Evolutionary conservation across 768 basidiomycete genomes (phyloP), one percentile per base, ranked within the genome.

Genomic region (Kwoniella pini): DNA sequence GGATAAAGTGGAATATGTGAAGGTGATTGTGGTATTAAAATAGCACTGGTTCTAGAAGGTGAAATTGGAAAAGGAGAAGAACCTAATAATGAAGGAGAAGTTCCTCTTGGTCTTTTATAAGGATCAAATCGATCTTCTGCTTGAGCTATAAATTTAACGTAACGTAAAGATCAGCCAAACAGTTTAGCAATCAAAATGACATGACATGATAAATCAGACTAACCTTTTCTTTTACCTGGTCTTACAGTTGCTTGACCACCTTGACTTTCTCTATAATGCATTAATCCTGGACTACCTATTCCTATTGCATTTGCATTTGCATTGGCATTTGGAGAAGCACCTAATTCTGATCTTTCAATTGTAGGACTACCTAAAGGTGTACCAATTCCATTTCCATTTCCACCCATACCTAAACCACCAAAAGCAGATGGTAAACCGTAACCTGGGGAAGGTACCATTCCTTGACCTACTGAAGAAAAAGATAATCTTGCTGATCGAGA

Each of bases 151-250:
- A 15, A 38, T 30, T 13, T n/a, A n/a, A 11, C 42, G 36, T 21
- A 0, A 56, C 2, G 11, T 21, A 51, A 0, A 21, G 6, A 12
- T 64, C 52, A 56, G 40, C 63, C 19, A 24, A 24, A 24, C 10
- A 12, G 9, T 24, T 46, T 43, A 10, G 10, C 5, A 24, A 46
- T 46, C 19, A 4, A 36, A 27, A 19, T 22, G 21, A 26, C 30
- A 19, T 42, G 6, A 39, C 17, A 5, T 10, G 24, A 43, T 24
- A 24, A 45, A 21, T 22, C 22, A 17, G 26, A 61, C 64, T 54
- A 38, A 72, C 71, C 74, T 64, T 75, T 75, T 38, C 74, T 50
- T 49, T 75, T 75, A 11, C 71, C 71, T n/a, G 71, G 74, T 15
- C 74, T 58, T 0, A 75, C 59, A 6, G 73, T 70, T 2, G 69